Evolutionary conservation across 768 basidiomycete species (phyloP), one percentile per base, ranked within the genome.

Genomic region (Bullera alba): DNA sequence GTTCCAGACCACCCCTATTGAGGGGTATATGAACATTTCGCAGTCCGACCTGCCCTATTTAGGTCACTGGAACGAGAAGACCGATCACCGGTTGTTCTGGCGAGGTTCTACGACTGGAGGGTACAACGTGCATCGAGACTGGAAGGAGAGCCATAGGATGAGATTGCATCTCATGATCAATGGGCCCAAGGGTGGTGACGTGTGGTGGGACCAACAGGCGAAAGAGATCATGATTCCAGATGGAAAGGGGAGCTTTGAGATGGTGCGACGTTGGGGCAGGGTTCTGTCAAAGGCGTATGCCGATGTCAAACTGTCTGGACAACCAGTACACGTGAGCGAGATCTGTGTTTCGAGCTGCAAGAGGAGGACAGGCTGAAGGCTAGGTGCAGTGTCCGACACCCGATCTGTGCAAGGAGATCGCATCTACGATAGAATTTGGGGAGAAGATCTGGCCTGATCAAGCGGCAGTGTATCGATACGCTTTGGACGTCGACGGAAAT

Each of bases 401-500:
- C 8, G 59, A 63, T 14, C 72, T 75, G 4, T 85, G 83, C 50
- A 60, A 70, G 2, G 25, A 73, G 17, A 67, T 85, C 60, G 58
- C 74, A 37, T 58, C 67, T 3, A 58, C 77, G 43, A 84, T 79
- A 68, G 76, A 78, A 12, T 84, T 80, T 74, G 71, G 75, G 27
- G 74, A 70, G 22, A 45, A 63, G 19, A 79, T 82, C 56, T 67
- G 62, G 8, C 63, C 72, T n/a, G 55, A 70, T 17, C 75, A 82
- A 38, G 80, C 82, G 1, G 79, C 79, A 15, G 76, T 66, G 37
- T 82, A 80, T 65, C 83, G 82, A 67, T 83, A 82, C 68, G 75
- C 46, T 50, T 57, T 59, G 36, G 67, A 67, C 43, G 67, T 68
- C 8, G 65, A 69, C 42, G 71, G 71, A 5, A 70, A 72, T 50